Base-by-base conservation (phyloP, 2,329 filamentous ascomycete species). In the Ilyonectria sp. region DNA sequence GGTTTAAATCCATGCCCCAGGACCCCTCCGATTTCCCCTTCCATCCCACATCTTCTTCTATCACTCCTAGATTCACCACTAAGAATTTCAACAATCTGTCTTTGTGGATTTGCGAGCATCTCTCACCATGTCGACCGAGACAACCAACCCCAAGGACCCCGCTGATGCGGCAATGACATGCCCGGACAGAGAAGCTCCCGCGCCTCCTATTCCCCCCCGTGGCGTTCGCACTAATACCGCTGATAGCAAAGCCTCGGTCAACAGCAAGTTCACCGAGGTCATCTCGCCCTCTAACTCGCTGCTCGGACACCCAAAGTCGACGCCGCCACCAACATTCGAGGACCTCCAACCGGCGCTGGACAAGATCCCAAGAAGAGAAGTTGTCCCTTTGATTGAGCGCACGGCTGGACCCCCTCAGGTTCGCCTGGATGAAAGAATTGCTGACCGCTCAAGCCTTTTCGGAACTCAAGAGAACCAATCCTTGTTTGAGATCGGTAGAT, bases 381-480 rank as follows among this genome's bases (percentile, higher is more conserved):
- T 11, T 11, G 31, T 6, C 8, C 11, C 8, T 4, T 33, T 33
- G 31, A 6, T 33, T 33, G 31, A 33, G 31, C 31, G 8, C 31
- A n/a, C 13, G 35, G 10, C 9, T 4, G 37, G 17, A n/a, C 11
- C 15, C 15, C n/a, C 17, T 29, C 6, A 29, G 43, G 37, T 31
- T 10, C 44, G 8, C 13, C 11, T 69, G 6, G 67, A 68, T 5
- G 17, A 64, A 11, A 46, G 29, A 13, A 19, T 65, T 17, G 29
- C 29, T 2, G 26, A 60, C 2, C 8, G 37, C 0, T 44, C 52
- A 6, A 56, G 61, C 44, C 35, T 55, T 19, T 61, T 63, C 35
- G 55, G 54, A 17, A 33, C 37, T 0, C 4, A 23, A 2, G 56
- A 44, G 1, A 17, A 54, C 11, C 13, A 11, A 7, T 10, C 21